phyloP scores from a whole-genome alignment of 495 filamentous ascomycete species.

The Annulohypoxylon bovei region DNA sequence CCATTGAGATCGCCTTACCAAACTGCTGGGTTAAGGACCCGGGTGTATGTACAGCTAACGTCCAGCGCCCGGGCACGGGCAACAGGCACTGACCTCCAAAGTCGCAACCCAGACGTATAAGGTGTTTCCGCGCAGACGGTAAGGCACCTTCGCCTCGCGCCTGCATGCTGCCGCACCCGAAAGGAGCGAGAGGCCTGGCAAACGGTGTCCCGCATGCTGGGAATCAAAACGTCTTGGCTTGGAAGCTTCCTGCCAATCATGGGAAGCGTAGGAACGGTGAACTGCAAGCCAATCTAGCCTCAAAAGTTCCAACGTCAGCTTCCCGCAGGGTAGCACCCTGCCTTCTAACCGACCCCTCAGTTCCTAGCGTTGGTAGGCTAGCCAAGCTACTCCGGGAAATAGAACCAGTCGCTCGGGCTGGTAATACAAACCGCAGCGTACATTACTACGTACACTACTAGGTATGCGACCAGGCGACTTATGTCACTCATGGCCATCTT shows the following conservation, averaged over 20 bases:
- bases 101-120: constrained; percentile 24
- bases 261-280: constrained; percentile 24
- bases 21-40: constrained; percentile 37
- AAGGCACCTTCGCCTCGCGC: constrained; percentile 43
- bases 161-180: constrained; percentile 43
- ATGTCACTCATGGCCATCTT: neutral
- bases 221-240: constrained; percentile 39
- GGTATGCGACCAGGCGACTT: too few relatives aligned
- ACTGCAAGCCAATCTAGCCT: constrained; percentile 43
- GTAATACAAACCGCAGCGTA: constrained; percentile 25
- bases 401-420: constrained; percentile 42
- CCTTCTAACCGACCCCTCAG: constrained; percentile 39
- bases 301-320: constrained; percentile 31
- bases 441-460: neutral
- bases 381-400: constrained; percentile 41
- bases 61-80: constrained; percentile 17
- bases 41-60: constrained; percentile 27
- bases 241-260: constrained; percentile 33
- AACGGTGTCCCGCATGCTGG: constrained; percentile 32
- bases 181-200: constrained; percentile 28
- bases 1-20: constrained; percentile 38
- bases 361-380: constrained; percentile 36
- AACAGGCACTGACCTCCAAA: constrained; percentile 21
- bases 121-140: constrained; percentile 39
- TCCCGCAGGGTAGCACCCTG: constrained; percentile 41